Conservation (phyloP, 2,329 filamentous ascomycete genomes). For the Grosmannia clavigera region DNA sequence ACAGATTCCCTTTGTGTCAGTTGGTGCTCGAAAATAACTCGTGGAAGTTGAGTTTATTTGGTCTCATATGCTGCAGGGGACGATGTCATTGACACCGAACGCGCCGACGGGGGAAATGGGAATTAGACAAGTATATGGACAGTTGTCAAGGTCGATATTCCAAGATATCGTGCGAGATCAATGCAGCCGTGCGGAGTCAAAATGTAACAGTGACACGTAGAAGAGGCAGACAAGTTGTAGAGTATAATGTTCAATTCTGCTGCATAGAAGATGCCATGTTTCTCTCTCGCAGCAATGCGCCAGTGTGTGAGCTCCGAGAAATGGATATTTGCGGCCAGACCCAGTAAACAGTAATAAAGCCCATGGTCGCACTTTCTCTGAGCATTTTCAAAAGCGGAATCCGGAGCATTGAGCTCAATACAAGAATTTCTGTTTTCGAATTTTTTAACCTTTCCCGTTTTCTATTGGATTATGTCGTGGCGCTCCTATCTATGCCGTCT, state of each 20-base stretch:
- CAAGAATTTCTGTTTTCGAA: constrained; percentile 1
- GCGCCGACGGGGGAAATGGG: too few species aligned
- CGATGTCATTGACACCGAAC: too few species aligned
- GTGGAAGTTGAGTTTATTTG: too few species aligned
- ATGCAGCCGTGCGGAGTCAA: not conserved
- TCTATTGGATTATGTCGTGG: not conserved
- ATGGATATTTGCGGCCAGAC: not conserved
- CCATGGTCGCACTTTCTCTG: not conserved
- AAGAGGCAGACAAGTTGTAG: not conserved
- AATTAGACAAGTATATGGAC: too few species aligned
- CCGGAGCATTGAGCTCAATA: not conserved
- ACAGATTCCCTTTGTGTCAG: too few species aligned
- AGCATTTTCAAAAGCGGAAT: not conserved
- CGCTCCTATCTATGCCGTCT: constrained; percentile 26
- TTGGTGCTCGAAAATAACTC: too few species aligned
- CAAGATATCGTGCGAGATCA: not conserved
- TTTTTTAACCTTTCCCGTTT: constrained; percentile 12
- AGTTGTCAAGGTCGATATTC: not conserved
- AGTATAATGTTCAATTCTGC: not conserved
- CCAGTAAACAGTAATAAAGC: not conserved
- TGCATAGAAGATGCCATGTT: not conserved
- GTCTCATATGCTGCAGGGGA: too few species aligned
- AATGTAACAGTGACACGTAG: not conserved
- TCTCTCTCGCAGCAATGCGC: not conserved
- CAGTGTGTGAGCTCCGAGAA: not conserved